Base-by-base conservation (phyloP, 164 flowering plant species). In the Magnolia kwangsiensis region DNA sequence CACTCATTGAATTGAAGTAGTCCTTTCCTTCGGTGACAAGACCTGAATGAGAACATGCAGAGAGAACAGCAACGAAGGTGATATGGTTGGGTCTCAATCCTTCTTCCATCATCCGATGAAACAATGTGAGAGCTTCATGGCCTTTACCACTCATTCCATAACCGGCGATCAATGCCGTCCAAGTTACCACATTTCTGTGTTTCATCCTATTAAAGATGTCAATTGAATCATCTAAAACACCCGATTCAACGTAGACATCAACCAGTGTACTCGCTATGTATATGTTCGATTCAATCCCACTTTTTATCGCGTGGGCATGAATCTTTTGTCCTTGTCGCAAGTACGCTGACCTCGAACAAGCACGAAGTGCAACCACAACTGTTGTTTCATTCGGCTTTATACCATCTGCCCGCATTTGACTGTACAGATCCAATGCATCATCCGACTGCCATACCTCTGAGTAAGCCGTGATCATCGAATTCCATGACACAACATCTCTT, bases 41-140 rank as follows among this genome's bases (percentile, higher is more conserved):
- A 67, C 92, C 91, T 11, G 87, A 83, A 77, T 87, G 93, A 67
- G 83, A 88, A 73, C 95, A 91, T 50, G 95, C 91, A 29, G 90
- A 88, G 69, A 91, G 74, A 67, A 91, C 72, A 19, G 87, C 87
- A 64, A 88, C 87, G 74, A 89, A 89, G 45, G 95, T 87, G 72
- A 91, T 87, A 68, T 84, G 88, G 74, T 91, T 91, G 13, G 95
- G 93, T 66, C 50, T 21, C 19, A 87, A 50, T 58, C 91, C 89
- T 77, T 86, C 83, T n/a, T 75, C 45, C 7, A n/a, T 51, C 92
- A 91, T 88, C 76, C 75, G 72, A 16, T 79, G 74, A 82, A 91
- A 91, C 74, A 88, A 84, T 50, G 51, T 78, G 61, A 89, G 78
- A 7, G 92, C 90, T 71, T 71, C 73, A 1, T 18, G 51, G 51